A percentile compares a stretch with the other conserved stretches of the same genome.
phyloP scores from a whole-genome alignment of 2,329 filamentous ascomycete species.

The Erysiphe pisi region DNA sequence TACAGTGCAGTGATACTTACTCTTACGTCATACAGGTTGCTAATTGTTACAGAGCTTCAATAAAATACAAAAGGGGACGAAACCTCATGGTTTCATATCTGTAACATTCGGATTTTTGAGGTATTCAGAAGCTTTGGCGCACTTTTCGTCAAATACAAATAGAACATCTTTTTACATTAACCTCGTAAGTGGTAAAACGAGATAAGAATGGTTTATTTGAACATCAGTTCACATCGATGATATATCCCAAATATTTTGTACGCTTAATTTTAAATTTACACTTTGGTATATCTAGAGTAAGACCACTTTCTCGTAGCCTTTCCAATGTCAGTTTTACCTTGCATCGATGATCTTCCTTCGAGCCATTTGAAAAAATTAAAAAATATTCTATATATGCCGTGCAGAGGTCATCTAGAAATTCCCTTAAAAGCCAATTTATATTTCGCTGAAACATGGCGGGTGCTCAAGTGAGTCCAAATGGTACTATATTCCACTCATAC shows the following conservation, averaged over 20 bases:
- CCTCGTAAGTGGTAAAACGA: neutral
- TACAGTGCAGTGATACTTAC: too few species aligned
- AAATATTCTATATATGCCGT: constrained; percentile 23
- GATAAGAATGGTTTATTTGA: neutral
- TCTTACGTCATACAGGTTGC: too few species aligned
- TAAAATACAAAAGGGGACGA: too few species aligned
- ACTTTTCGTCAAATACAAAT: neutral
- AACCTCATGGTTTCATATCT: too few species aligned
- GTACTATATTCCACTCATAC: constrained; percentile 13
- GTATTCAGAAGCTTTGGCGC: too few species aligned
- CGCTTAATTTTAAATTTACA: constrained; percentile 12
- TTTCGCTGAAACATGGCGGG: constrained; percentile 12
- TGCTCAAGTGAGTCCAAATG: neutral
- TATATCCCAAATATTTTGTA: constrained; percentile 23
- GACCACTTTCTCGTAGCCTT: neutral
- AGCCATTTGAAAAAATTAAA: neutral
- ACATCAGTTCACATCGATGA: neutral
- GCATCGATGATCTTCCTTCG: neutral
- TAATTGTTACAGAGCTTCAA: too few species aligned
- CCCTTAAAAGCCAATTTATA: constrained; percentile 8
- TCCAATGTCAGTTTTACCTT: constrained; percentile 9
- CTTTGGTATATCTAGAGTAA: neutral
- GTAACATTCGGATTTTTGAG: too few species aligned
- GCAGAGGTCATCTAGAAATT: constrained; percentile 12
- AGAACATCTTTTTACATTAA: neutral